Evolutionary conservation across 257 asterid genomes (phyloP).

Genomic region (Perilla frutescens): DNA sequence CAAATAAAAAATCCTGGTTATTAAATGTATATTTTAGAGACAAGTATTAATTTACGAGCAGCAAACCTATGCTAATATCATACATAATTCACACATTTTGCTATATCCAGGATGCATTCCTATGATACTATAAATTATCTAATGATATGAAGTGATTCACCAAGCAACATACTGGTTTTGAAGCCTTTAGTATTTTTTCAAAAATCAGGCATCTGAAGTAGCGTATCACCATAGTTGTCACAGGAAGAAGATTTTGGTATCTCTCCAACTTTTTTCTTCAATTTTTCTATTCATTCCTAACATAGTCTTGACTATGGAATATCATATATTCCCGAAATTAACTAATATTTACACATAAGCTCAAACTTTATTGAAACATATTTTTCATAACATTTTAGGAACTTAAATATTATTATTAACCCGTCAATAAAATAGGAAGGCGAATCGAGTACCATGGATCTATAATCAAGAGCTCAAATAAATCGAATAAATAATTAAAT

Average conservation of each 20-base stretch:
- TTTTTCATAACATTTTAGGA: too few species aligned
- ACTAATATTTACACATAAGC: too few species aligned
- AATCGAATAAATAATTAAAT: too few species aligned
- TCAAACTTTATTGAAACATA: too few species aligned
- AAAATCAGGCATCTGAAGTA: not conserved
- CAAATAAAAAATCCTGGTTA: conserved; percentile 4
- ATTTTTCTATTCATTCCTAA: not conserved
- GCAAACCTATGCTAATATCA: not conserved
- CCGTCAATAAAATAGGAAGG: too few species aligned
- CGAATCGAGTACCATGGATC: too few species aligned
- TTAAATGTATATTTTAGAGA: not conserved
- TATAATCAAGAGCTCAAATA: too few species aligned
- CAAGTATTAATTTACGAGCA: not conserved
- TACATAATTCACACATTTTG: not conserved
- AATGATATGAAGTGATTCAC: conserved; percentile 9
- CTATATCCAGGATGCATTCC: not conserved
- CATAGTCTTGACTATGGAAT: too few species aligned
- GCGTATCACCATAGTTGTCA: not conserved
- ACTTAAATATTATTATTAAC: too few species aligned
- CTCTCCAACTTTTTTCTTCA: not conserved
- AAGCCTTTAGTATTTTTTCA: not conserved
- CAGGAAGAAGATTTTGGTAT: not conserved
- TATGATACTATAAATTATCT: not conserved
- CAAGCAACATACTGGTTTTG: not conserved
- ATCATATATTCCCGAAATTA: too few species aligned